A percentile compares a stretch with the other conserved stretches of the same genome.
Evolutionary conservation across 2,329 filamentous ascomycete species (phyloP).

Genomic region (Neocucurbitaria cava): DNA sequence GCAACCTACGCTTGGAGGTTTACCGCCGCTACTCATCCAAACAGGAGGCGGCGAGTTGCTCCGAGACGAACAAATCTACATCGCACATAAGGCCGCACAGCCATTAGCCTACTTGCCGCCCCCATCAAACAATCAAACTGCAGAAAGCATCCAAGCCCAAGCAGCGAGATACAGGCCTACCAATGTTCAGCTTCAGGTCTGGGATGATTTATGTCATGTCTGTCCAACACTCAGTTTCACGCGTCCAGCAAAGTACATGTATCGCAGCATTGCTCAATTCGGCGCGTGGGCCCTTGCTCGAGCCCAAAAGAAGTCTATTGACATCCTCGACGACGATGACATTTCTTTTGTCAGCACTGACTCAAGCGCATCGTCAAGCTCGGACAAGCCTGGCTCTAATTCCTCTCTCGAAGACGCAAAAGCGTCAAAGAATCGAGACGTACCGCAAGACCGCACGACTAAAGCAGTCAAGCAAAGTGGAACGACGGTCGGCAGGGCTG

Average conservation of each 20-base stretch:
- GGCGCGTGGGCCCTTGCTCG: conserved; percentile 87
- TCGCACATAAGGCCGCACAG: conserved; percentile 93
- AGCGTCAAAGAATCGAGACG: conserved; percentile 18
- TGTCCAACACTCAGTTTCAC: conserved; percentile 94
- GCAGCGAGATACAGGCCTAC: conserved; percentile 79
- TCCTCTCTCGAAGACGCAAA: conserved; percentile 36
- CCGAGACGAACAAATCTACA: conserved; percentile 91
- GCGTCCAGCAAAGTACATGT: conserved; percentile 96
- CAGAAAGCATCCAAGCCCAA: conserved; percentile 68
- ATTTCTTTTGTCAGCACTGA: conserved; percentile 76
- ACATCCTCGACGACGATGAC: conserved; percentile 79
- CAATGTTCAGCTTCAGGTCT: conserved; percentile 91
- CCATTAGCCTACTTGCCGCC: conserved; percentile 76
- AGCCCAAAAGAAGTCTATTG: conserved; percentile 79
- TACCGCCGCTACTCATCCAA: conserved; percentile 86
- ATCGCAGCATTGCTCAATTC: conserved; percentile 88
- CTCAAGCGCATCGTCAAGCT: conserved; percentile 26
- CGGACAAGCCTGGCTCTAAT: conserved; percentile 18
- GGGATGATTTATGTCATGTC: conserved; percentile 95
- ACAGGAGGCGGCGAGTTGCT: conserved; percentile 88
- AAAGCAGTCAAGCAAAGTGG: conserved; percentile 20
- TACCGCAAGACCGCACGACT: conserved; percentile 24
- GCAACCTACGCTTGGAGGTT: conserved; percentile 85
- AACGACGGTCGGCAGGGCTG: conserved; percentile 76
- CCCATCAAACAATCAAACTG: conserved; percentile 48